Evolutionary conservation across 1,284 basidiomycete species (phyloP), one percentile per base, ranked within the genome.

Genomic region (Microbotryum saponariae): DNA sequence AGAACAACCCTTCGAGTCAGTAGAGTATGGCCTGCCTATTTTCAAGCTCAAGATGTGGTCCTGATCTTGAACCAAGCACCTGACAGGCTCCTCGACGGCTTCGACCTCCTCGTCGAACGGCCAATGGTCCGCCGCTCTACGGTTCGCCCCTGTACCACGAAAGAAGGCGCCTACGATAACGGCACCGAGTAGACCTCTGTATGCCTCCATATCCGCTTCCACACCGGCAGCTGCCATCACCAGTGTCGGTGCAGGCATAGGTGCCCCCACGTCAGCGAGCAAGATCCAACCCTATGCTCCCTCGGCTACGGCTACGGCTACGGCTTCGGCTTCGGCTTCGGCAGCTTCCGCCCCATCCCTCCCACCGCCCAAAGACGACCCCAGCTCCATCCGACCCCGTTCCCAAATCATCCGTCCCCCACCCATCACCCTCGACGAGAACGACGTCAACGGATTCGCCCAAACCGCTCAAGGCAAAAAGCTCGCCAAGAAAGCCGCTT

Each of bases 361-460:
- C 59, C 12, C 33, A 31, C 49, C 48, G 47, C 44, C 20, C 44
- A 18, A 44, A 12, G 42, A 47, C 31, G 27, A n/a, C 54, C 37
- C 21, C 52, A 27, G 33, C 20, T 7, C 16, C 51, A 16, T 49
- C 46, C 20, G 10, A 29, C 21, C 51, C 46, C 4, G 45, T 58
- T 6, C 31, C 52, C 42, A 64, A 9, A 58, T 62, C 42, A 59
- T 66, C 42, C 60, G 56, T 14, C 67, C 70, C 21, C 71, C 71
- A 1, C 29, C 65, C 8, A 67, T 72, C 65, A 68, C 67, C 18
- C 58, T 72, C 45, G 71, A 71, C 16, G 61, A 63, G 12, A 87
- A 89, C 67, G 88, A 91, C 65, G 79, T 91, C 63, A 91, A 91
- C 62, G 89, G 89, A 0, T 91, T 87, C 58, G 63, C 64, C 9